Conservation (phyloP, 805 yeast species). For the Zygotorulaspora danielsina region DNA sequence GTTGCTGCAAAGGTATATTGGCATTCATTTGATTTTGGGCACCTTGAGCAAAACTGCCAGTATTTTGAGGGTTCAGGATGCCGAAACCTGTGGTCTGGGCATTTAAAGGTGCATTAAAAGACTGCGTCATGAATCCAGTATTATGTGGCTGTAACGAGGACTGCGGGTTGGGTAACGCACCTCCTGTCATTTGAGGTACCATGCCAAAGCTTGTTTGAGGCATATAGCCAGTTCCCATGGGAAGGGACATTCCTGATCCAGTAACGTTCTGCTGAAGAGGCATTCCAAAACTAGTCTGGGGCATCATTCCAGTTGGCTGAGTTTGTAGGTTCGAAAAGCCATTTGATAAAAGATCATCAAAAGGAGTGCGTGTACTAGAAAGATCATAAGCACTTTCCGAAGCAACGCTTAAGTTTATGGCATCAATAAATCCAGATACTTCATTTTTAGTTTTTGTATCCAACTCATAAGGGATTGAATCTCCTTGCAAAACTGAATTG, state of each 20-base stretch:
- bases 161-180: constrained; percentile 33
- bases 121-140: constrained; percentile 41
- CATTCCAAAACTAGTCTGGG: constrained; percentile 36
- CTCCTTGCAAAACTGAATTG: constrained; percentile 71
- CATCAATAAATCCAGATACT: constrained; percentile 84
- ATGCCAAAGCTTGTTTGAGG: constrained; percentile 37
- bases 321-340: constrained; percentile 32
- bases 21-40: constrained; percentile 2
- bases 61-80: constrained; percentile 37
- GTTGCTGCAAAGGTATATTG: constrained; percentile 40
- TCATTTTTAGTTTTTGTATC: constrained; percentile 76
- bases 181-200: constrained; percentile 38
- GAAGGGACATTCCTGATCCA: constrained; percentile 17
- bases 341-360: constrained; percentile 35
- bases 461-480: constrained; percentile 64
- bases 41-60: constrained; percentile 38
- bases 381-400: constrained; percentile 39
- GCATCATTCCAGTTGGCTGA: constrained; percentile 40
- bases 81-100: constrained; percentile 28
- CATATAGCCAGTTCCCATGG: constrained; percentile 23
- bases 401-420: constrained; percentile 73
- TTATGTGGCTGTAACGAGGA: constrained; percentile 38
- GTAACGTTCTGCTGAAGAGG: constrained; percentile 24
- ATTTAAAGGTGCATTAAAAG: constrained; percentile 36
- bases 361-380: constrained; percentile 36